These are phyloP conservation scores for Nemania sp. DNA, from an alignment of 2,329 filamentous ascomycete genomes.

Conservation along the genomic window DNA sequence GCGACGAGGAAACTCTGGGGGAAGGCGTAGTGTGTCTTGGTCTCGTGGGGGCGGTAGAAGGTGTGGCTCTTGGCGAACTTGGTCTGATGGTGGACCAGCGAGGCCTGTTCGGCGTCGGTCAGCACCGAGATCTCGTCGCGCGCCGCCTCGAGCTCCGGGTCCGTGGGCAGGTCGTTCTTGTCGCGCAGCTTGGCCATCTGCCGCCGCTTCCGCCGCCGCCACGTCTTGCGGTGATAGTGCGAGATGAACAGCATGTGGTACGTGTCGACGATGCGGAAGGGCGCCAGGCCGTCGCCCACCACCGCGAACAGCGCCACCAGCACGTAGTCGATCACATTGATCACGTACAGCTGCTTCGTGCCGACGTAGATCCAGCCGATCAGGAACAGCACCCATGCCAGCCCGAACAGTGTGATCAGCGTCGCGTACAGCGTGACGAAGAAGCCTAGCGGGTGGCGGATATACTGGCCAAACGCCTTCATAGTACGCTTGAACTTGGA, in stretches of 20 bases:
- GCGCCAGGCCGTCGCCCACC: constrained; percentile 70
- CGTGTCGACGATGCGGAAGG: constrained; percentile 79
- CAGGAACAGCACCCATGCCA: constrained; percentile 88
- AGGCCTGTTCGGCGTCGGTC: constrained; percentile 65
- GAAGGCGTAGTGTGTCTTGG: constrained; percentile 78
- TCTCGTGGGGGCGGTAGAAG: constrained; percentile 89
- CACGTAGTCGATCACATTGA: constrained; percentile 72
- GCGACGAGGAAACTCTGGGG: constrained; percentile 73
- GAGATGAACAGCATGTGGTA: constrained; percentile 87
- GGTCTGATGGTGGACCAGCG: constrained; percentile 73
- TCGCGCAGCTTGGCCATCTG: constrained; percentile 65
- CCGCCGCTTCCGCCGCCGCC: constrained; percentile 65
- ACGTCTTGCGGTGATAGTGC: constrained; percentile 68
- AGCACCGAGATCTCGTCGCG: constrained; percentile 62
- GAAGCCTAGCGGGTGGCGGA: constrained; percentile 75
- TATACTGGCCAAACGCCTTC: constrained; percentile 80
- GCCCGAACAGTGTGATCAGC: constrained; percentile 80
- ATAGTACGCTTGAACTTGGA: constrained; percentile 78
- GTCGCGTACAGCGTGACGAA: constrained; percentile 82
- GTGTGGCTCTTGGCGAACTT: constrained; percentile 83
- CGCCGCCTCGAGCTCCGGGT: constrained; percentile 46
- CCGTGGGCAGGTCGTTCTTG: constrained; percentile 67
- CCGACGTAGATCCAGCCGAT: constrained; percentile 90
- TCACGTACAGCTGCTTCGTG: constrained; percentile 67
- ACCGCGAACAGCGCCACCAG: constrained; percentile 72